Evolutionary conservation across 2,329 filamentous ascomycete genomes (phyloP).

Genomic region (Fonsecaea pedrosoi): DNA sequence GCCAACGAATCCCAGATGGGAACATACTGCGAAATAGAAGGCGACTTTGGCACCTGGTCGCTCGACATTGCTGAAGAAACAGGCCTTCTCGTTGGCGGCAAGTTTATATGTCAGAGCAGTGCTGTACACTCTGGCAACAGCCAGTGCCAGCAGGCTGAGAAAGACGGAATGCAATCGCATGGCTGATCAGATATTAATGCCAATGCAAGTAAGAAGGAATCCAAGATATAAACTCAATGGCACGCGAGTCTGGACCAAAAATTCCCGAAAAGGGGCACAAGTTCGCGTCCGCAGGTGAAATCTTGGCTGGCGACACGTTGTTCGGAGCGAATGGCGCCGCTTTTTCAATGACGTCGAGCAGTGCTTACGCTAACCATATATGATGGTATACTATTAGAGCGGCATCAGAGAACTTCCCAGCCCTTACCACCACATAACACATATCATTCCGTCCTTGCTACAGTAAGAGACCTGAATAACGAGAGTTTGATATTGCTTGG

Average conservation of each 20-base stretch:
- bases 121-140: constrained; percentile 74
- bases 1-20: neutral
- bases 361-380: neutral
- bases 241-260: neutral
- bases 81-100: constrained; percentile 87
- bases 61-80: constrained; percentile 86
- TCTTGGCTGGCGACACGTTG: constrained; percentile 2
- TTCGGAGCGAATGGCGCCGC: neutral
- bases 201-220: neutral
- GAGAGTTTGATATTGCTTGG: neutral
- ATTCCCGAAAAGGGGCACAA: constrained; percentile 1
- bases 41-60: constrained; percentile 85
- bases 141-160: constrained; percentile 73
- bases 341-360: neutral
- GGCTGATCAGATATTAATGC: constrained; percentile 22
- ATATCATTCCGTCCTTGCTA: neutral
- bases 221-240: neutral
- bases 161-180: constrained; percentile 72
- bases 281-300: constrained; percentile 5
- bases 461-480: neutral
- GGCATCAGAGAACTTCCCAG: too few relatives aligned
- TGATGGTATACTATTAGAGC: neutral
- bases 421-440: neutral
- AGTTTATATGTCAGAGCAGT: constrained; percentile 96
- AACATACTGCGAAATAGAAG: constrained; percentile 94